These are phyloP conservation scores for Trichosanthes truncata DNA, from an alignment of 306 rosid species.

Conservation along the genomic window DNA sequence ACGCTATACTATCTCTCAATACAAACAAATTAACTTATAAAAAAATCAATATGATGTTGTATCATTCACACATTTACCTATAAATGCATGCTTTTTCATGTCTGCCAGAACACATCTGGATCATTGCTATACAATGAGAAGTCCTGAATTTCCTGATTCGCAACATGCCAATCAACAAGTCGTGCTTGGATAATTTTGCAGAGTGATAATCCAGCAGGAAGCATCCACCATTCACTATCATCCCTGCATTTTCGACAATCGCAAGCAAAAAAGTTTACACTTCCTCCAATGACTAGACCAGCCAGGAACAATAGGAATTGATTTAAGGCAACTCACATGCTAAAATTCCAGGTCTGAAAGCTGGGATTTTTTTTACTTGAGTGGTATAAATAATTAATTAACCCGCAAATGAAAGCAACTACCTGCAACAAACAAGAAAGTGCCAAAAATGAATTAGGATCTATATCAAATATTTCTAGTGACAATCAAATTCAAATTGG, in stretches of 20 bases:
- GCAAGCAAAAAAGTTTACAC: not conserved
- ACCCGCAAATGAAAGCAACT: slow-evolving; percentile 79
- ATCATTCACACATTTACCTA: slow-evolving; percentile 5
- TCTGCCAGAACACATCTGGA: slow-evolving; percentile 73
- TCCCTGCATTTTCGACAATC: slow-evolving; percentile 47
- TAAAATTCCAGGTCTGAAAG: slow-evolving; percentile 83
- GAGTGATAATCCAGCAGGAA: slow-evolving; percentile 65
- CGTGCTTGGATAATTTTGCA: slow-evolving; percentile 80
- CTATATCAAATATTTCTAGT: not conserved
- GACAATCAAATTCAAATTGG: not conserved
- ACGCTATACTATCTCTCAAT: not conserved
- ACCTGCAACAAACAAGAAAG: slow-evolving; percentile 33
- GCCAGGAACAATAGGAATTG: not conserved
- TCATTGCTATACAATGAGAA: slow-evolving; percentile 73
- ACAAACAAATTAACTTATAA: not conserved
- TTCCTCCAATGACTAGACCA: not conserved
- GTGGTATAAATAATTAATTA: slow-evolving; percentile 52
- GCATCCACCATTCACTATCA: slow-evolving; percentile 99
- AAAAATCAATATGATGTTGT: not conserved
- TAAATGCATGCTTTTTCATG: slow-evolving; percentile 18
- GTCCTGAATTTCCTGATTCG: slow-evolving; percentile 94
- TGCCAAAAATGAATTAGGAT: not conserved
- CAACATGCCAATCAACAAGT: slow-evolving; percentile 71
- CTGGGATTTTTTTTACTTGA: slow-evolving; percentile 46
- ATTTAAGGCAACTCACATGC: slow-evolving; percentile 46